Conservation (phyloP, 495 filamentous ascomycete genomes). For the Thozetella sp. region DNA sequence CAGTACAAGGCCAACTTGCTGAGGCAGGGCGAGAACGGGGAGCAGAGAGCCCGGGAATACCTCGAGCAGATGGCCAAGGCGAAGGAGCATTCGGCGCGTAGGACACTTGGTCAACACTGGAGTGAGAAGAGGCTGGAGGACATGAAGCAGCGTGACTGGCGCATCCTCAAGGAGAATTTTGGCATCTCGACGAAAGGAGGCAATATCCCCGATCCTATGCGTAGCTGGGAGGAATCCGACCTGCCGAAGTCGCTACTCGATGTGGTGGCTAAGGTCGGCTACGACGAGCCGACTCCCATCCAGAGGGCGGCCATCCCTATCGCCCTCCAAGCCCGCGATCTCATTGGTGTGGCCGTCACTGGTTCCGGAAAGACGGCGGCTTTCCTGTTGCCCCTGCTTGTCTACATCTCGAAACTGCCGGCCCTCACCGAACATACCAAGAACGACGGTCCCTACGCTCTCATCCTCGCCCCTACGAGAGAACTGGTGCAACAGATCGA, state of each 20-base stretch:
- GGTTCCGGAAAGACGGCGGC: conserved; percentile 99
- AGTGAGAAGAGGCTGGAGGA: conserved; percentile 93
- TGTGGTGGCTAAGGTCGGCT: conserved; percentile 83
- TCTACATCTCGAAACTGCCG: conserved; percentile 93
- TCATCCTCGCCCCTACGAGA: conserved; percentile 96
- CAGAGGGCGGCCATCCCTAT: conserved; percentile 96
- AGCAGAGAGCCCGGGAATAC: conserved; percentile 74
- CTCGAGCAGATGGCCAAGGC: conserved; percentile 70
- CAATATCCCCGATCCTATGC: conserved; percentile 93
- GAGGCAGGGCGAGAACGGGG: conserved; percentile 78
- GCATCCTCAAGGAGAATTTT: conserved; percentile 99
- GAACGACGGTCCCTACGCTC: conserved; percentile 94
- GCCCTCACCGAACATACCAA: conserved; percentile 85
- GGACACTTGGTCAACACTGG: conserved; percentile 86
- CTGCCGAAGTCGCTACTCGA: conserved; percentile 81
- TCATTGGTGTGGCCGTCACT: conserved; percentile 97
- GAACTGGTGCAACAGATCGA: conserved; percentile 99
- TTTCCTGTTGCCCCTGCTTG: conserved; percentile 91
- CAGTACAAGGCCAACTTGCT: conserved; percentile 79
- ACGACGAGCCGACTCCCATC: conserved; percentile 90
- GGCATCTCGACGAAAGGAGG: conserved; percentile 92
- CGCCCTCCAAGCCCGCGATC: conserved; percentile 86
- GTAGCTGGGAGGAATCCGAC: conserved; percentile 85
- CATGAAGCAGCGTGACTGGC: conserved; percentile 98
- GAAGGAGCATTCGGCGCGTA: conserved; percentile 75